Conservation (phyloP, 192 early-diverging fungal species). For the Spizellomyces sp. region DNA sequence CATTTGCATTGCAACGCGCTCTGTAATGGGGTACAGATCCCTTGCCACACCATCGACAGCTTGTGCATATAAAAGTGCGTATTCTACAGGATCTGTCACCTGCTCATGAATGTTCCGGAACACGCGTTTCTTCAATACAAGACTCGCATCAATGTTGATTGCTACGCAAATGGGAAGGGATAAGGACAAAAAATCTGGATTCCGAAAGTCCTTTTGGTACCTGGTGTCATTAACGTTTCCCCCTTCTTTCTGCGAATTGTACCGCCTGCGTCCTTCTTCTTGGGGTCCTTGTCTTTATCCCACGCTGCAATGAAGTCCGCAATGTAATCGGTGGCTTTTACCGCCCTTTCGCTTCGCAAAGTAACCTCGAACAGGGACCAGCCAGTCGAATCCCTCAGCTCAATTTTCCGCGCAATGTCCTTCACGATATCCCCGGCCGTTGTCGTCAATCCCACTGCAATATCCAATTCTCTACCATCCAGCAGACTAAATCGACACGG, state of each 20-base stretch:
- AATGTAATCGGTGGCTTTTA: slow-evolving; percentile 58
- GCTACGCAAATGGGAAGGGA: not conserved
- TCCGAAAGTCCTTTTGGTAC: not conserved
- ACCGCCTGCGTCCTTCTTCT: slow-evolving; percentile 28
- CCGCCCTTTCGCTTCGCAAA: slow-evolving; percentile 36
- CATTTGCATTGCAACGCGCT: slow-evolving; percentile 43
- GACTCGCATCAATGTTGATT: slow-evolving; percentile 31
- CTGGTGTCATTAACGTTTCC: not conserved
- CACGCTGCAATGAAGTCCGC: slow-evolving; percentile 44
- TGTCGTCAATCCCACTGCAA: slow-evolving; percentile 40
- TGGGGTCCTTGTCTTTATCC: slow-evolving; percentile 40
- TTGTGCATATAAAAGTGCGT: slow-evolving; percentile 48
- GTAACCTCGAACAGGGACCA: slow-evolving; percentile 55
- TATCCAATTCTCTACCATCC: slow-evolving; percentile 44
- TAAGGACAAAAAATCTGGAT: not conserved
- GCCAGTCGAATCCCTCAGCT: slow-evolving; percentile 48
- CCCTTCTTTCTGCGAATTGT: slow-evolving; percentile 26
- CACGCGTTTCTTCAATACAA: slow-evolving; percentile 53
- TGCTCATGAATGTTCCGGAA: slow-evolving; percentile 49
- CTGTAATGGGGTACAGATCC: slow-evolving; percentile 50
- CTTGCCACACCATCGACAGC: slow-evolving; percentile 48
- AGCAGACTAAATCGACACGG: slow-evolving; percentile 48
- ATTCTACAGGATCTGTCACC: slow-evolving; percentile 45
- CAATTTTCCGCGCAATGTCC: slow-evolving; percentile 47
- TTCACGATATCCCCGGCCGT: slow-evolving; percentile 56